Base-by-base conservation (phyloP, 2,329 filamentous ascomycete species). In the Ceratocystis colombiana region DNA sequence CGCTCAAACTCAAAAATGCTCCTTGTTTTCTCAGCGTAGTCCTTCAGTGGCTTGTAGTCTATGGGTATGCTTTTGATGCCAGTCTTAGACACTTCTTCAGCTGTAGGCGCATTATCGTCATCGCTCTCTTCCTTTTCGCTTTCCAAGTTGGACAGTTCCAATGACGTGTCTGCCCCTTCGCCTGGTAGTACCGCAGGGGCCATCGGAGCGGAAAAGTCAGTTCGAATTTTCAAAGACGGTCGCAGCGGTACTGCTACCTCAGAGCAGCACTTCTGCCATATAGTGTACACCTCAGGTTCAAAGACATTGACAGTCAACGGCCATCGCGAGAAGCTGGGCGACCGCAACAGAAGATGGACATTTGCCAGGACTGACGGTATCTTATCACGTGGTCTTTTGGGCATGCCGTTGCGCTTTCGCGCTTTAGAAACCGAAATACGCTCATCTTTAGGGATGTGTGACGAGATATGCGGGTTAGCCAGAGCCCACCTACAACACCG, bases 251-350 rank as follows among this genome's bases (percentile, higher is more conserved):
- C 78, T 62, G 79, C 74, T 2, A 80, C 78, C 1, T 79, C 74
- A 2, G 78, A 75, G 57, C 79, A 80, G 79, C 82, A 86, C 62
- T 75, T 78, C 20, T 79, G 73, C 93, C 93, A 97, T 1, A 82
- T 79, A 22, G 76, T 76, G 71, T 88, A 82, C 0, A 90, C 86
- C 68, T 93, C 88, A 2, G 78, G 76, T 1, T 80, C 79, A 70
- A 96, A 93, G 75, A 97, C 93, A 28, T 88, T 86, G 61, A 96
- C 73, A 64, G 83, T 83, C 64, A 99, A 78, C 22, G 93, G 93
- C 93, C 91, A 96, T 59, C 85, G 79, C 17, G 79, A 78, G 73
- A 97, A 97, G 74, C 89, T 94, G 1, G 84, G 82, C 1, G 91
- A 88, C 0, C 88, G 82, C 1, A 96, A 80, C 0, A 99, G 79